Percentiles rank a stretch among this genome's conserved stretches.
Evolutionary conservation across 192 early-diverging fungal species (phyloP).

Genomic region (Coemansia sp.): DNA sequence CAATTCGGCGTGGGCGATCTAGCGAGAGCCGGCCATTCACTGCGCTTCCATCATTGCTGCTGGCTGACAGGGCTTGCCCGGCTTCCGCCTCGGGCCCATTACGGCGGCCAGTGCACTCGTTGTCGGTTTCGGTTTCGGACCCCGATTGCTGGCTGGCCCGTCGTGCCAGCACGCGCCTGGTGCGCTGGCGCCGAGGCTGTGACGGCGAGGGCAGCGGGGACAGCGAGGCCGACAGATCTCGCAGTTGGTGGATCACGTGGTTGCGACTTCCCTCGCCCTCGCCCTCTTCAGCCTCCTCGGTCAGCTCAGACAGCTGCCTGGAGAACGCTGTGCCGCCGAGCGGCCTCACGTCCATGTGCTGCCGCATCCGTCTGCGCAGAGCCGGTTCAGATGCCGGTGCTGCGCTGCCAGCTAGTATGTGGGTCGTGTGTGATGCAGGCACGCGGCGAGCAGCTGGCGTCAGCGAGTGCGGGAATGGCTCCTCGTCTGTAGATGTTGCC

Average conservation of each 20-base stretch:
- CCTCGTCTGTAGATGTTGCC: slow-evolving; percentile 31
- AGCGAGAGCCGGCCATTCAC: neutral
- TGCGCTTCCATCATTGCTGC: neutral
- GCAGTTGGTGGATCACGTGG: slow-evolving; percentile 1
- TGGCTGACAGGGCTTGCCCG: neutral
- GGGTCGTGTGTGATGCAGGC: neutral
- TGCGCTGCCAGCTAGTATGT: neutral
- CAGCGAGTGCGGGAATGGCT: neutral
- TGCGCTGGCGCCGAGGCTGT: slow-evolving; percentile 7
- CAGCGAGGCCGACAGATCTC: slow-evolving; percentile 13
- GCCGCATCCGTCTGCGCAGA: slow-evolving; percentile 13
- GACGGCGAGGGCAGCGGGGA: slow-evolving; percentile 21
- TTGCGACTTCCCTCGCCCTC: neutral
- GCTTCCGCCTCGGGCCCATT: neutral
- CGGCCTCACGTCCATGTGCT: neutral
- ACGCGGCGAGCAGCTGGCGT: slow-evolving; percentile 7
- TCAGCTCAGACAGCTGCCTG: slow-evolving; percentile 26
- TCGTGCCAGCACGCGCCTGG: slow-evolving; percentile 1
- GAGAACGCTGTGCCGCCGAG: slow-evolving; percentile 25
- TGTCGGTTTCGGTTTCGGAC: slow-evolving; percentile 39
- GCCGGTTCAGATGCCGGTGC: slow-evolving; percentile 34
- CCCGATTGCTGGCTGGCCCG: slow-evolving; percentile 5
- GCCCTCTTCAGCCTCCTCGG: slow-evolving; percentile 26
- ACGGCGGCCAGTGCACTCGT: neutral
- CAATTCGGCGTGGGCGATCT: neutral